Evolutionary conservation across 305 asterid genomes (phyloP).

Genomic region (Fraxinus albicans): DNA sequence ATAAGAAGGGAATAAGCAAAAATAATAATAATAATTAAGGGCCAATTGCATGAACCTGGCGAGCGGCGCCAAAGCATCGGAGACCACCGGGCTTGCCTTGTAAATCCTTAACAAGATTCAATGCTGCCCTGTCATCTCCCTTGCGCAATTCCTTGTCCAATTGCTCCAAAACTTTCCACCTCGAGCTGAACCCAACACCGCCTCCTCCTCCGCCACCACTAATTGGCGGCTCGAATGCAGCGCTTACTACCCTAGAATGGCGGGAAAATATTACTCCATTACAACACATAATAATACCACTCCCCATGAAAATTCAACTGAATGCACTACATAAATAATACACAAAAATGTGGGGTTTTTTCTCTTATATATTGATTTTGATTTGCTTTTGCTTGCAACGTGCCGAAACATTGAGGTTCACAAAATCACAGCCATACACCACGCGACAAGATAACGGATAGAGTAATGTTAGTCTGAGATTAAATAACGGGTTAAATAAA

Average conservation of each 20-base stretch:
- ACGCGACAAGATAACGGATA: neutral
- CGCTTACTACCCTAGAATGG: neutral
- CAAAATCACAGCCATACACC: neutral
- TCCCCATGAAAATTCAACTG: neutral
- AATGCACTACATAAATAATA: neutral
- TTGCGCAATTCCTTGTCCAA: constrained; percentile 71
- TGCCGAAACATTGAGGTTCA: neutral
- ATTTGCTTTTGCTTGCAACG: neutral
- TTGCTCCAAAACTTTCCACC: constrained; percentile 58
- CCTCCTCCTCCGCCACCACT: neutral
- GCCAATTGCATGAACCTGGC: constrained; percentile 58
- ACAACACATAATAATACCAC: neutral
- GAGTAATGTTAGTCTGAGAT: too few species aligned
- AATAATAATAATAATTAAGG: neutral
- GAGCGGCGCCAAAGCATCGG: constrained; percentile 80
- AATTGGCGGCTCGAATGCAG: neutral
- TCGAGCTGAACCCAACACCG: constrained; percentile 10
- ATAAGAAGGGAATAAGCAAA: neutral
- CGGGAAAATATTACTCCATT: neutral
- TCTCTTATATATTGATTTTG: neutral
- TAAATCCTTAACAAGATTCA: constrained; percentile 62
- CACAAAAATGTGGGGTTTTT: neutral
- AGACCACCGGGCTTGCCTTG: constrained; percentile 68
- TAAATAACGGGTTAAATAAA: too few species aligned
- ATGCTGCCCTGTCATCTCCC: constrained; percentile 76